Base-by-base conservation (phyloP, 495 filamentous ascomycete genomes). In the Podospora didyma region DNA sequence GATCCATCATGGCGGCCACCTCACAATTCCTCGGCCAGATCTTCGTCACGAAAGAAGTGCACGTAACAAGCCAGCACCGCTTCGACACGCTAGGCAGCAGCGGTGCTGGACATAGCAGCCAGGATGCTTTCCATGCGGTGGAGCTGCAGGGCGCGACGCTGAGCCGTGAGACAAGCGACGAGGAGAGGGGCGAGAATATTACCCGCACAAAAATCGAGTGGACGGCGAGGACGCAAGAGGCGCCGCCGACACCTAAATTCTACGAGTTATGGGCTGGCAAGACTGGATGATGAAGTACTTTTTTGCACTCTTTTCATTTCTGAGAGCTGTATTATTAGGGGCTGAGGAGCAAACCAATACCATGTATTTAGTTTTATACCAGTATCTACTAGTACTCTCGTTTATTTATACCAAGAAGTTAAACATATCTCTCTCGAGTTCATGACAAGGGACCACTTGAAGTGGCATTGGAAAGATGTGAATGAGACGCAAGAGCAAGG, bases 31-130 rank as follows among this genome's bases (percentile, higher is more conserved):
- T 67, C 5, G 62, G 62, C 34, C 52, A 62, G 35, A 73, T 73
- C 46, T 68, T 73, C 46, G 60, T 73, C 12, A 73, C 70, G 4
- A 60, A 63, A n/a, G 70, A 73, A 48, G 54, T 71, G 14, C 39
- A 42, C 7, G n/a, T 42, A 7, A 16, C 17, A 46, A 62, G 63
- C 46, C 57, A 63, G 49, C 61, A 69, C 16, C 39, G 47, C 4
- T 37, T 69, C n/a, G n/a, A 42, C 17, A 12, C 14, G 28, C 5
- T 14, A 5, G n/a, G 39, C 6, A 42, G 39, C 12, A 16, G 7
- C 39, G n/a, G 26, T 31, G 26, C 4, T 31, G 26, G 26, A 31
- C 3, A 31, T 31, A 31, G 26, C 9, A 4, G 4, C 26, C 26
- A 31, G 26, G 26, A 4, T 31, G 26, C 26, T 3, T 31, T 31